Evolutionary conservation across 2,329 filamentous ascomycete genomes (phyloP).

Genomic region (Whalleya microplaca): DNA sequence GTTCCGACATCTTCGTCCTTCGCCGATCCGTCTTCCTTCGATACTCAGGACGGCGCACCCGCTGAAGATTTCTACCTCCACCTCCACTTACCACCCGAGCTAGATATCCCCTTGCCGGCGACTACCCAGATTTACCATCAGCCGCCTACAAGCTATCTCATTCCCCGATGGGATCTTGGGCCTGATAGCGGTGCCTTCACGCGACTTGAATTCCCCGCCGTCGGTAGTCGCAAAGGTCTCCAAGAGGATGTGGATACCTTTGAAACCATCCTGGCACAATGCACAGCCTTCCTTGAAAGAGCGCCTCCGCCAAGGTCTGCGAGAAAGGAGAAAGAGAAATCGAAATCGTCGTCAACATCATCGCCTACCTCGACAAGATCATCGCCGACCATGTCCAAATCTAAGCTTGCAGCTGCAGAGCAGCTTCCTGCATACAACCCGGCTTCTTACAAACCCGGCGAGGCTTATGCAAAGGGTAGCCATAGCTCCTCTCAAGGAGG

Average conservation of each 20-base stretch:
- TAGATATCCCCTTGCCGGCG: conserved; percentile 89
- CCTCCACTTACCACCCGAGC: conserved; percentile 89
- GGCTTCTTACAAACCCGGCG: conserved; percentile 75
- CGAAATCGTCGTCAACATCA: conserved; percentile 26
- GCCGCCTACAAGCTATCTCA: conserved; percentile 88
- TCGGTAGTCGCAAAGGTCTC: conserved; percentile 71
- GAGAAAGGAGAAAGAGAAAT: conserved; percentile 36
- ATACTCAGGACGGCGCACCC: conserved; percentile 55
- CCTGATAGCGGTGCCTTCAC: conserved; percentile 90
- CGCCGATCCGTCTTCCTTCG: conserved; percentile 56
- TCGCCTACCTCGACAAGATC: conserved; percentile 26
- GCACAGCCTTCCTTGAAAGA: conserved; percentile 91
- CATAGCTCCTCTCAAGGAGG: conserved; percentile 63
- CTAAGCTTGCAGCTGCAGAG: conserved; percentile 46
- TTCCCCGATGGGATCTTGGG: conserved; percentile 92
- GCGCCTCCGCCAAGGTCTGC: conserved; percentile 62
- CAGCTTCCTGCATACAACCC: conserved; percentile 75
- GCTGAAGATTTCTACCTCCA: conserved; percentile 97
- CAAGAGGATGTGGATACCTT: conserved; percentile 97
- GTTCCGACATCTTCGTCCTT: conserved; percentile 85
- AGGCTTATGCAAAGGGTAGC: conserved; percentile 72
- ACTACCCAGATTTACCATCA: conserved; percentile 98
- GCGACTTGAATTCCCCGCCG: conserved; percentile 82
- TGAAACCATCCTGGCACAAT: conserved; percentile 97
- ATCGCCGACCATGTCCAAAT: conserved; percentile 43